phyloP scores from a whole-genome alignment of 306 rosid genomes.

The Oemleria cerasiformis region DNA sequence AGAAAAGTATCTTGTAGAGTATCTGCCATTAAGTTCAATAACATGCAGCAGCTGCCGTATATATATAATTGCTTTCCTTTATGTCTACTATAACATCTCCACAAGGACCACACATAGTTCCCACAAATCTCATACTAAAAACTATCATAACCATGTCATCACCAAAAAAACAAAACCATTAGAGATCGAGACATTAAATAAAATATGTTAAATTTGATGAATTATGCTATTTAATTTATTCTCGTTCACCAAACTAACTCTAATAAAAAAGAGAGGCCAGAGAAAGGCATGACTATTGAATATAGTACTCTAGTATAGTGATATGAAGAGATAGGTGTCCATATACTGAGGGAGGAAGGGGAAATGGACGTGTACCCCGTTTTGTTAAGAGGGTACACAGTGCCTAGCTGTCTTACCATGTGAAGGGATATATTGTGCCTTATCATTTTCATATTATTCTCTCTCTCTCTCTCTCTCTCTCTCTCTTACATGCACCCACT shows the following conservation, averaged over 20 bases:
- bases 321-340: constrained; percentile 49
- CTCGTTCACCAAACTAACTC: too few species aligned
- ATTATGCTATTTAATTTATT: too few species aligned
- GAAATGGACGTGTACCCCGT: constrained; percentile 60
- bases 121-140: neutral
- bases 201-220: too few species aligned
- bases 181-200: too few species aligned
- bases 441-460: neutral
- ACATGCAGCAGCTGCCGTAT: neutral
- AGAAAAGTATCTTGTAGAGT: neutral
- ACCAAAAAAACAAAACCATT: too few species aligned
- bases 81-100: constrained; percentile 3
- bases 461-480: constrained; percentile 23
- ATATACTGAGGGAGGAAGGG: constrained; percentile 36
- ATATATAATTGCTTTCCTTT: neutral
- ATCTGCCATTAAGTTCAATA: neutral
- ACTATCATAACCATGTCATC: constrained; percentile 8
- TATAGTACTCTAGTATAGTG: too few species aligned
- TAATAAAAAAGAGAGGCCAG: constrained; percentile 11
- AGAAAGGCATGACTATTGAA: constrained; percentile 23
- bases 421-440: constrained; percentile 43
- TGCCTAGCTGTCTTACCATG: constrained; percentile 87
- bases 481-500: constrained; percentile 44
- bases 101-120: constrained; percentile 18
- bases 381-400: constrained; percentile 55